Base-by-base conservation (phyloP, 768 basidiomycete genomes). In the Suillus plorans region DNA sequence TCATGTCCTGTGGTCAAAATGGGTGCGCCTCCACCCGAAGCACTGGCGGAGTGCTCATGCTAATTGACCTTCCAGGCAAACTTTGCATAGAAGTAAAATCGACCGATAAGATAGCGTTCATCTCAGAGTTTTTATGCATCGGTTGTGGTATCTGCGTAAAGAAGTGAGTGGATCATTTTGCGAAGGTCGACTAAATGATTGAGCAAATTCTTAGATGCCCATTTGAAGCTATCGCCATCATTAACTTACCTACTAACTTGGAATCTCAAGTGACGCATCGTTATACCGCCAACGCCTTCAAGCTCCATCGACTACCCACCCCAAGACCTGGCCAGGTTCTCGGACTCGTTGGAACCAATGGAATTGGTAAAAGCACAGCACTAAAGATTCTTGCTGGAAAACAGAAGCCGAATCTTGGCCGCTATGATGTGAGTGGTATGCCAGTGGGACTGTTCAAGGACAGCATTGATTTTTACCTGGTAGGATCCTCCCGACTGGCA, bases 81-180 rank as follows among this genome's bases (percentile, higher is more conserved):
- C 84, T 99, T 28, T 99, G 97, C 82, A 99, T 99, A 70, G 97
- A 99, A 80, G 97, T 99, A 69, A 96, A 95, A 77, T 76, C 97
- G 16, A 86, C 89, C 9, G 96, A 97, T 80, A 98, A 98, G 83
- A 97, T 99, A 78, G 91, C 97, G 2, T 98, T 96, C 85, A 92
- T 99, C 80, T 99, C 97, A 34, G 97, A 99, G 77, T 95, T 97
- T 76, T 83, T 99, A 63, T 99, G 97, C 76, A 99, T 99, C 66
- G 97, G 97, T 71, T 99, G 97, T 78, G 97, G 97, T 92, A 99
- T 99, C 73, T 99, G 97, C 76, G 96, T 98, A 41, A 98, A 99
- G 81, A 99, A 98, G 97, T 97, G 73, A 75, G 90, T 80, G 39
- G 25, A 34, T 58, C 41, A 20, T 52, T 49, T 39, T 44, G 0